Percentiles rank a stretch among this genome's conserved stretches.
Evolutionary conservation across 2,329 filamentous ascomycete species (phyloP).

Genomic region (Aurifilum marmelostoma): DNA sequence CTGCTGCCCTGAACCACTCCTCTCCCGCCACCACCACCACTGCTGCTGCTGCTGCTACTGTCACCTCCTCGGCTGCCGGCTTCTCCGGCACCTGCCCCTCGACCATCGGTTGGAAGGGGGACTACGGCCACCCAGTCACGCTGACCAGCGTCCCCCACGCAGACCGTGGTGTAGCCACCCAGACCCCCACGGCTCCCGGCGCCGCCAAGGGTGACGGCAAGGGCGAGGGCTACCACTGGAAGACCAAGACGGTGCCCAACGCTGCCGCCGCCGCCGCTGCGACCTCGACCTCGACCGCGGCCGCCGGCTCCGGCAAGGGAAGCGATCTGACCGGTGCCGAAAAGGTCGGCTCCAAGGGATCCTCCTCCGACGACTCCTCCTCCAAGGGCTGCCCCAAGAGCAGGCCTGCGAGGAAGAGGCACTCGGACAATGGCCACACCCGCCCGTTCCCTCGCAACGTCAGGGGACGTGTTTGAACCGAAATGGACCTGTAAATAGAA

Average conservation of each 20-base stretch:
- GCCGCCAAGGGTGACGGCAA: not conserved
- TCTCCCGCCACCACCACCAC: slow-evolving; percentile 8
- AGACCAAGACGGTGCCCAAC: not conserved
- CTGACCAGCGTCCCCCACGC: slow-evolving; percentile 26
- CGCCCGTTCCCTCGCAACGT: not conserved
- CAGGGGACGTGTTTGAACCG: no score
- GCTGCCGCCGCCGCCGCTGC: not conserved
- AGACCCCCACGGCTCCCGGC: not conserved
- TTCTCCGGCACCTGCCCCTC: slow-evolving; percentile 26
- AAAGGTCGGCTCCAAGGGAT: slow-evolving; percentile 5
- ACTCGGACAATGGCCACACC: slow-evolving; percentile 16
- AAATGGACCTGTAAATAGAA: not conserved
- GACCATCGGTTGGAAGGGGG: slow-evolving; percentile 27
- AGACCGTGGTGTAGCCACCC: slow-evolving; percentile 23
- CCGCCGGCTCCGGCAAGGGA: not conserved
- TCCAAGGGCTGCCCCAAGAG: slow-evolving; percentile 24
- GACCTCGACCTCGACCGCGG: not conserved
- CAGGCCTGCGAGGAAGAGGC: slow-evolving; percentile 22
- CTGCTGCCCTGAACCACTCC: not conserved
- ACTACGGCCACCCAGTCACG: slow-evolving; percentile 28
- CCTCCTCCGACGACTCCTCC: no score
- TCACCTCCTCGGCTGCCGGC: slow-evolving; percentile 13
- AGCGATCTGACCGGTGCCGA: not conserved
- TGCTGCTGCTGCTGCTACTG: not conserved
- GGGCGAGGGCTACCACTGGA: not conserved